phyloP scores from a whole-genome alignment of 768 basidiomycete species.

The Amylocystis lapponica region DNA sequence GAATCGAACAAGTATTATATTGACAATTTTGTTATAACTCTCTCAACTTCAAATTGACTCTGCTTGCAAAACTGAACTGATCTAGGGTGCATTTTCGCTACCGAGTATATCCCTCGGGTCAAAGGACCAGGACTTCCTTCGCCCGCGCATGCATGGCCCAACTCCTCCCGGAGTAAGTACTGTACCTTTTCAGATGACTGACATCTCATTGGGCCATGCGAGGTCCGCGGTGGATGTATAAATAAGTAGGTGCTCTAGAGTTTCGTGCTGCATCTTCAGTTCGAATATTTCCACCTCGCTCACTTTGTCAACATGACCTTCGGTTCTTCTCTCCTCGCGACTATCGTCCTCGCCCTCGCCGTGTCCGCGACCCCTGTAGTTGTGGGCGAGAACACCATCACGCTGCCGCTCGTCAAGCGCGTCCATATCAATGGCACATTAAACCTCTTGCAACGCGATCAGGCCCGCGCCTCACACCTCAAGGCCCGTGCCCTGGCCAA shows the following conservation, averaged over 20 bases:
- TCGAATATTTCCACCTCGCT: no score
- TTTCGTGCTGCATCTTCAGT: conserved; percentile 2
- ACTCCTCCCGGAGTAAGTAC: no score
- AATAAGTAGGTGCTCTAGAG: not conserved
- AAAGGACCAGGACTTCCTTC: no score
- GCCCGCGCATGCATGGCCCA: no score
- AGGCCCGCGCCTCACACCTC: conserved; percentile 39
- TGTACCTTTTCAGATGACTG: no score
- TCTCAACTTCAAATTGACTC: no score
- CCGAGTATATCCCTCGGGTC: no score
- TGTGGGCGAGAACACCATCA: conserved; percentile 14
- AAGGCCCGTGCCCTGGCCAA: conserved; percentile 31
- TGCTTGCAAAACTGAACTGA: no score
- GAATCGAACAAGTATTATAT: no score
- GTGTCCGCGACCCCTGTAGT: conserved; percentile 14
- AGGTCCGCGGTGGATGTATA: conserved; percentile 11
- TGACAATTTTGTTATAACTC: no score
- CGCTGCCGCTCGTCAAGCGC: conserved; percentile 42
- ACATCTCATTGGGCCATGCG: no score
- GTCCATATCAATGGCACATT: conserved; percentile 40
- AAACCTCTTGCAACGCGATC: conserved; percentile 43
- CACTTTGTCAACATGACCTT: conserved; percentile 2
- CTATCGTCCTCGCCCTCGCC: conserved; percentile 3
- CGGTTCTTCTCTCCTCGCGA: not conserved
- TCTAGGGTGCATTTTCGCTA: no score